A percentile compares a stretch with the other conserved stretches of the same genome.
These are phyloP conservation scores for Wickerhamiella pararugosa DNA, from an alignment of 1,139 yeast species.

Conservation along the genomic window DNA sequence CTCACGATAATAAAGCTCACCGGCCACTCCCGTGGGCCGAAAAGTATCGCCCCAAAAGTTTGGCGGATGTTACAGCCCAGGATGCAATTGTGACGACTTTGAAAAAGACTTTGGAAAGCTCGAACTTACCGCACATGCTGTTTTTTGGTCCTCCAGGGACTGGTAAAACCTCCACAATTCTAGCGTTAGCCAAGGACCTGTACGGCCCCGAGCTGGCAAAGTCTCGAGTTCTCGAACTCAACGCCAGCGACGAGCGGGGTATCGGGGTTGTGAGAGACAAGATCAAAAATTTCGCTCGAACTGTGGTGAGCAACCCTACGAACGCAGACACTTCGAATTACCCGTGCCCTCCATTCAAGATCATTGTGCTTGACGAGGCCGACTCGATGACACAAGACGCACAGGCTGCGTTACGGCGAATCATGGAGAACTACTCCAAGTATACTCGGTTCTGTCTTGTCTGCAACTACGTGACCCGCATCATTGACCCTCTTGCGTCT, in stretches of 20 bases:
- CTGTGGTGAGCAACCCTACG: constrained; percentile 70
- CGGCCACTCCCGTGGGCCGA: constrained; percentile 18
- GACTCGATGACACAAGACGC: constrained; percentile 97
- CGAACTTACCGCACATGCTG: constrained; percentile 73
- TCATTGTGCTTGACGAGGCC: constrained; percentile 32
- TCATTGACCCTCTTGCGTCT: constrained; percentile 91
- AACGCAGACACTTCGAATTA: constrained; percentile 50
- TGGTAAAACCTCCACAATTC: constrained; percentile 86
- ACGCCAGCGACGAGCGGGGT: constrained; percentile 95
- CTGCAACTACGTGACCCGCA: constrained; percentile 90
- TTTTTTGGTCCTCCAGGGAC: constrained; percentile 98
- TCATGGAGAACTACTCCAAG: constrained; percentile 87
- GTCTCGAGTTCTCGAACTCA: constrained; percentile 72
- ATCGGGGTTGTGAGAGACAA: constrained; percentile 83
- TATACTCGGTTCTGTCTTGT: constrained; percentile 88
- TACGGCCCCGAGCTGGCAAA: constrained; percentile 58
- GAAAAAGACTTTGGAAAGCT: constrained; percentile 59
- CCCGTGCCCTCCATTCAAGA: constrained; percentile 92
- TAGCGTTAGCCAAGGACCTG: constrained; percentile 82
- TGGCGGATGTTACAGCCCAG: constrained; percentile 83
- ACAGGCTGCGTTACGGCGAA: constrained; percentile 84
- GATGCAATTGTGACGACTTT: constrained; percentile 81
- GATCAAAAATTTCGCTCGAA: constrained; percentile 80
- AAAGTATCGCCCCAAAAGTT: constrained; percentile 50
- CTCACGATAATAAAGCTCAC: not conserved